phyloP scores from a whole-genome alignment of 306 rosid genomes.

The Castanospermum australe region DNA sequence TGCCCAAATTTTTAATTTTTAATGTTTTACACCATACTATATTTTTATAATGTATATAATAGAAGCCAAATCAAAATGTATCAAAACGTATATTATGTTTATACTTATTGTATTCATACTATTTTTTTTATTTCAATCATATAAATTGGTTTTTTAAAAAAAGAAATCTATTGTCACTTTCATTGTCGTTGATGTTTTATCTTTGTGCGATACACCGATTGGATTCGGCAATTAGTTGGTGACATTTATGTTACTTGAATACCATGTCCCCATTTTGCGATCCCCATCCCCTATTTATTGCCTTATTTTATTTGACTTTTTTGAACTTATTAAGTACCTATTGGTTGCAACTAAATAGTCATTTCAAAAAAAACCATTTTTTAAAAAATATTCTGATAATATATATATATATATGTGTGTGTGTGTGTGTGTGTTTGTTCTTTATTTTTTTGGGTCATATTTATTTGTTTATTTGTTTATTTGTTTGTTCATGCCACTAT shows the following conservation, averaged over 20 bases:
- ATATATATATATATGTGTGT: too few species aligned
- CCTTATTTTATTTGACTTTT: too few species aligned
- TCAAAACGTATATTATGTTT: neutral
- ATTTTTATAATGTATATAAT: neutral
- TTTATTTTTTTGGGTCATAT: neutral
- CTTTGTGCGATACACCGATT: neutral
- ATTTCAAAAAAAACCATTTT: too few species aligned
- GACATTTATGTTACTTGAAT: constrained; percentile 20
- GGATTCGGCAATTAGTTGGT: neutral
- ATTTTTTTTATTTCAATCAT: neutral
- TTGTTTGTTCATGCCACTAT: neutral
- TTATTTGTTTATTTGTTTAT: neutral
- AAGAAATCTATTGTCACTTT: constrained; percentile 22
- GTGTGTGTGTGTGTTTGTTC: too few species aligned
- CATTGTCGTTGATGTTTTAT: neutral
- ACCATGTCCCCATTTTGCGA: neutral
- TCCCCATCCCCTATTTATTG: neutral
- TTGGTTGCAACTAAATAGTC: too few species aligned
- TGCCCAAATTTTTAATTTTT: too few species aligned
- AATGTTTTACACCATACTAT: neutral
- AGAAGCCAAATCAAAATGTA: neutral
- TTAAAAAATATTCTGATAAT: too few species aligned
- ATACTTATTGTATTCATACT: too few species aligned
- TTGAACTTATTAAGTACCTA: too few species aligned
- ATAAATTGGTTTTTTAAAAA: neutral